Base-by-base conservation (phyloP, 257 asterid species). In the Agastache rugosa region DNA sequence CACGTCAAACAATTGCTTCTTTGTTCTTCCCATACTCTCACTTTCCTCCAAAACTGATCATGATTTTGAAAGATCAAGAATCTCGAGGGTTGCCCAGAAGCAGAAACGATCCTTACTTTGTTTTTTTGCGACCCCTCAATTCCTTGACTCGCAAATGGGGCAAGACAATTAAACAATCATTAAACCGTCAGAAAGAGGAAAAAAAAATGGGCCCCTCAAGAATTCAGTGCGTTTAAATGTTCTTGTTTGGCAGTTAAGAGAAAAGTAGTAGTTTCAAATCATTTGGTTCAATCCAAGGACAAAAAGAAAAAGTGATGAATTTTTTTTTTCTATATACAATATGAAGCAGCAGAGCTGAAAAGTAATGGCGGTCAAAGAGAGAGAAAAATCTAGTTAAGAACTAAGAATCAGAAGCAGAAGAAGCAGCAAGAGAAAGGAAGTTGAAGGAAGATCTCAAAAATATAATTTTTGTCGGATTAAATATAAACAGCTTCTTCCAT, bases 21-120 rank as follows among this genome's bases (percentile, higher is more conserved):
- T 95, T 59, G 80, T 79, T 77, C 84, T 82, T 71, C 83, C 93
- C 97, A 89, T 86, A 47, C 44, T 35, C 69, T 51, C 71, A 76
- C 69, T 39, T 70, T 69, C 56, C 69, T 50, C 59, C 35, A 39
- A 67, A 31, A 71, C 55, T 15, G 17, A 63, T 71, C 78, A 56
- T 74, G 17, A 39, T 55, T 67, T 35, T 6, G 17, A 56, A 53
- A 50, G 23, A 77, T 70, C 42, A 59, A 73, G 65, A 79, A 72
- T 35, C 60, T 20, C 25, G 54, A 63, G 78, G 65, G 65, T 29
- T 59, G 69, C 70, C 66, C 58, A 34, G 78, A 70, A 77, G 68
- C 67, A 20, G 71, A 63, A 78, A 29, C 78, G 78, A 45, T 55
- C 37, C 67, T 44, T 44, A 11, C 6, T 44, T 4, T 44, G 15